Evolutionary conservation across 176 grass and related monocot species (phyloP), one percentile per base, ranked within the genome.

Genomic region (Panicum miliaceum): DNA sequence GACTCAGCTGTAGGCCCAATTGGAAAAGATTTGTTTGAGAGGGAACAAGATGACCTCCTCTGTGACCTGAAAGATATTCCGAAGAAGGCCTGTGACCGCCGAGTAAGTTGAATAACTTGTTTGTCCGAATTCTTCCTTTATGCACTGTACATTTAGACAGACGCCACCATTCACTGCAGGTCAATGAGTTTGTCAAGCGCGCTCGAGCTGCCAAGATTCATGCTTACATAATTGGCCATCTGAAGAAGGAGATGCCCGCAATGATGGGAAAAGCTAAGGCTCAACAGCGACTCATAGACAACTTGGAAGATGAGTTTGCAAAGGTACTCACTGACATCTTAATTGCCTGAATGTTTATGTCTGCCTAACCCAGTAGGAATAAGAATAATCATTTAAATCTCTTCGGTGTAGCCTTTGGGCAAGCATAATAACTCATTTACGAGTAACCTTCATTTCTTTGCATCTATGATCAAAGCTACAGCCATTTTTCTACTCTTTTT

Each of bases 201-300:
- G 96, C 96, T 38, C 90, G 91, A 87, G 87, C 93, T 76, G 93
- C 91, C 18, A 95, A 93, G 77, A 92, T 95, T 53, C 96, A 98
- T 85, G 91, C 96, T 68, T 90, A 93, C 63, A 93, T 98, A 86
- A 89, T 98, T 50, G 89, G 91, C 57, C 96, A 98, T 57, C 85
- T 98, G 26, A 98, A 82, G 76, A 95, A 92, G 48, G 87, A 95
- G 69, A 98, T 98, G 93, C 96, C 96, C 27, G 73, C 93, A 25
- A 86, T 98, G 93, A 87, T 98, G 83, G 96, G 96, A 26, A 95
- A 98, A 82, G 89, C 96, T 50, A 98, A 98, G 87, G 87, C 92
- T 83, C 96, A 98, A 23, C 96, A 98, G 70, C 79, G 82, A 79
- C 91, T 98, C 15, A 85, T 93, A 15, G 91, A 95, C 73, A 92